Evolutionary conservation across 2,329 filamentous ascomycete species (phyloP), one percentile per base, ranked within the genome.

Genomic region (Clonostachys sp.): DNA sequence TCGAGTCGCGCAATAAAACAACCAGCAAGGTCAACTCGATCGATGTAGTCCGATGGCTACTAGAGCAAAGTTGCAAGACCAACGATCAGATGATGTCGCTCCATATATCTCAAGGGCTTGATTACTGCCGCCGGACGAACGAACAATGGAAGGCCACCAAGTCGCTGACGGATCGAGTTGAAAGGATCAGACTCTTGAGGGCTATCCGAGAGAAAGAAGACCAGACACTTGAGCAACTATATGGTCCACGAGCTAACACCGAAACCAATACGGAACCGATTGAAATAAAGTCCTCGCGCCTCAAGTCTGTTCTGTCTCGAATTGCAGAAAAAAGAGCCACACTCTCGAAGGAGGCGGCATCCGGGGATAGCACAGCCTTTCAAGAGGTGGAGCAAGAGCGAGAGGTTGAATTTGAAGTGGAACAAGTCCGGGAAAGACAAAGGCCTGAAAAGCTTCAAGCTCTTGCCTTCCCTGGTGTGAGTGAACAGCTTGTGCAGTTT

Each of bases 41-140:
- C 1, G 53, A 61, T 16, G 53, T 62, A 0, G 51, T 86, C 2
- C 55, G 59, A 5, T 87, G 84, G 84, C 70, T 87, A 0, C 67
- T 88, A 0, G 72, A 84, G 41, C 80, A 86, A 46, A 85, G 82
- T 0, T 88, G 84, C 49, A 61, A 66, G 8, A 71, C 64, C 0
- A 83, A 80, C 17, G 79, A 84, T 49, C 75, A 84, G 35, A 58
- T 86, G 0, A 75, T 78, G 43, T 69, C 75, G 0, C 65, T 88
- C 0, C 82, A 84, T 51, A 67, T 74, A 4, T 68, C 81, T 0
- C 84, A 88, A 56, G 82, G 83, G 0, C 59, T 66, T 1, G 80
- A 86, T 50, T 87, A 80, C 50, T 81, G 81, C 48, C 70, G 71
- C 1, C 74, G 82, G 1, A 71, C 65, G 1, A 69, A 85, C 45